Conservation (phyloP, 768 basidiomycete genomes). For the Naganishia friedmannii region DNA sequence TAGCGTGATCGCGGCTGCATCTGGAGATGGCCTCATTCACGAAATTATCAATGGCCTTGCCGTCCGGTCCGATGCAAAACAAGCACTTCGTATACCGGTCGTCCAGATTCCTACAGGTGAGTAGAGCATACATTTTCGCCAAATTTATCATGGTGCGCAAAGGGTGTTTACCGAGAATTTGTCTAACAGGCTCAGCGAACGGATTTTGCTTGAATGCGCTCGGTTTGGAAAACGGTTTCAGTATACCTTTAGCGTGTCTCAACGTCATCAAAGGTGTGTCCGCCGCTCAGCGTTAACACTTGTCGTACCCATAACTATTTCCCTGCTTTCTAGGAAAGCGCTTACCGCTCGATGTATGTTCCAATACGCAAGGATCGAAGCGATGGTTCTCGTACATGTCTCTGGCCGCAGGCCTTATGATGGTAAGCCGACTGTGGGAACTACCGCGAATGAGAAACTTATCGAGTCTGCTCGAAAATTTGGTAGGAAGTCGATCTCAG, state of each 20-base stretch:
- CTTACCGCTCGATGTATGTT: slow-evolving; percentile 48
- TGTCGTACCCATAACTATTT: not conserved
- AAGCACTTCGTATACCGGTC: slow-evolving; percentile 47
- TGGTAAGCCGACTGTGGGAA: slow-evolving; percentile 6
- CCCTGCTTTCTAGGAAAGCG: slow-evolving; percentile 25
- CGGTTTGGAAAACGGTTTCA: slow-evolving; percentile 48
- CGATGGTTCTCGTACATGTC: slow-evolving; percentile 45
- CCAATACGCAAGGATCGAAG: slow-evolving; percentile 36
- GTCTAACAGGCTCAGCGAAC: slow-evolving; percentile 48
- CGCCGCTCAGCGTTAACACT: not conserved
- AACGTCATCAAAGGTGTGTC: slow-evolving; percentile 52
- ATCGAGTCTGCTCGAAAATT: no score
- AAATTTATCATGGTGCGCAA: not conserved
- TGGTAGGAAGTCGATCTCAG: slow-evolving; percentile 33
- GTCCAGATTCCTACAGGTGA: slow-evolving; percentile 51
- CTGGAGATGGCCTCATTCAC: slow-evolving; percentile 52
- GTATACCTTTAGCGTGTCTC: slow-evolving; percentile 45
- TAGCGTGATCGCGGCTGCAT: slow-evolving; percentile 49
- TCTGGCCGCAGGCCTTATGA: slow-evolving; percentile 46
- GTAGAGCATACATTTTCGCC: not conserved
- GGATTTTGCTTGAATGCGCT: slow-evolving; percentile 47
- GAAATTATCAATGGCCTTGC: slow-evolving; percentile 52
- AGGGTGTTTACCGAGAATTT: not conserved
- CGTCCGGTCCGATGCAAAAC: slow-evolving; percentile 42
- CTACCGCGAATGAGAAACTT: not conserved